Evolutionary conservation across 2,329 filamentous ascomycete species (phyloP).

Genomic region (Phyllosticta citriasiana): DNA sequence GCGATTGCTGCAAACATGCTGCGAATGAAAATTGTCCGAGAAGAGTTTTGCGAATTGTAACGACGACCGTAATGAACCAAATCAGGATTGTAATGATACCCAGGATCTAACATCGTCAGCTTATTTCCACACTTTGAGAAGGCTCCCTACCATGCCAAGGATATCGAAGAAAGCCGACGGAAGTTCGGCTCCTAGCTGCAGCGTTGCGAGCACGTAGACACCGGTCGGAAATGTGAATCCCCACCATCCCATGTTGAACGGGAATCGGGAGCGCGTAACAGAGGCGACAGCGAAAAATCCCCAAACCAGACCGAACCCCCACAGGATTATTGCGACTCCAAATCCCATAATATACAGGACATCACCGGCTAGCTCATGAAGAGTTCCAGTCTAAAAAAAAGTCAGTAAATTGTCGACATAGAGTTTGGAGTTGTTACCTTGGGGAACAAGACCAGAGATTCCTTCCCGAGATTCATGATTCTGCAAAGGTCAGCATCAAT

Average conservation of each 20-base stretch:
- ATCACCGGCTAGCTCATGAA: slow-evolving; percentile 37
- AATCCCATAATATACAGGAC: slow-evolving; percentile 51
- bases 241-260: slow-evolving; percentile 56
- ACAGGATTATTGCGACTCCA: slow-evolving; percentile 44
- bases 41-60: slow-evolving; percentile 39
- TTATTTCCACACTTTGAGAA: slow-evolving; percentile 16
- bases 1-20: background rate
- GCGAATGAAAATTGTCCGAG: slow-evolving; percentile 41
- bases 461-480: slow-evolving; percentile 42
- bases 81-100: slow-evolving; percentile 42
- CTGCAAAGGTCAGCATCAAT: background rate
- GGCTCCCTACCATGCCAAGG: slow-evolving; percentile 34
- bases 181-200: slow-evolving; percentile 41
- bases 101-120: slow-evolving; percentile 30
- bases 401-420: background rate
- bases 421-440: slow-evolving; percentile 11
- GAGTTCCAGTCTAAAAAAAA: slow-evolving; percentile 12
- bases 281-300: slow-evolving; percentile 43
- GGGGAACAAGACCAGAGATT: slow-evolving; percentile 33
- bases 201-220: slow-evolving; percentile 43
- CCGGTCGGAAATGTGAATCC: slow-evolving; percentile 51
- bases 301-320: slow-evolving; percentile 48
- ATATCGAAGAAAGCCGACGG: slow-evolving; percentile 47
- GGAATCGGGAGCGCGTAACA: slow-evolving; percentile 38
- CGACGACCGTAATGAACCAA: slow-evolving; percentile 45